These are phyloP conservation scores for Papiliotrema laurentii DNA, from an alignment of 1,284 basidiomycete genomes.

Conservation along the genomic window DNA sequence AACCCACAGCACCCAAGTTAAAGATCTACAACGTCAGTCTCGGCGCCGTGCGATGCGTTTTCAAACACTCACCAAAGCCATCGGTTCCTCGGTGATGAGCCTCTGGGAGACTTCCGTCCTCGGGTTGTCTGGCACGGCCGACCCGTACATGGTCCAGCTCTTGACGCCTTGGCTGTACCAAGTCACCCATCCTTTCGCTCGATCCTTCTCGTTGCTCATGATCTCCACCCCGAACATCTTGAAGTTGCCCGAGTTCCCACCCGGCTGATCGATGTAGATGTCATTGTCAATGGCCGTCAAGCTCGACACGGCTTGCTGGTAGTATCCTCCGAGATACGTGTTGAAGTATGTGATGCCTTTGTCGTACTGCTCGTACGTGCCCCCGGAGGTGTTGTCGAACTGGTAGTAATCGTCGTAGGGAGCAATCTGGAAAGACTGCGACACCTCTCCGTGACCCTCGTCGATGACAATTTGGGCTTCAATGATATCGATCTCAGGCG, in stretches of 20 bases:
- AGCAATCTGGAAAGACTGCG: conserved; percentile 33
- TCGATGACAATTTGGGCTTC: conserved; percentile 53
- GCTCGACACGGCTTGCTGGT: conserved; percentile 71
- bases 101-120: conserved; percentile 57
- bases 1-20: conserved; percentile 24
- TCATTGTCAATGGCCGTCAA: conserved; percentile 54
- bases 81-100: conserved; percentile 72
- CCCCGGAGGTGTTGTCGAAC: conserved; percentile 55
- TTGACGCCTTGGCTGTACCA: conserved; percentile 60
- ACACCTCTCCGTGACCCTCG: conserved; percentile 17
- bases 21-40: conserved; percentile 18
- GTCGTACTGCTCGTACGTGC: conserved; percentile 29
- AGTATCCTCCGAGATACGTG: conserved; percentile 67
- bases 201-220: conserved; percentile 57
- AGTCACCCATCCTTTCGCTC: conserved; percentile 58
- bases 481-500: conserved; percentile 65
- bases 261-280: conserved; percentile 22
- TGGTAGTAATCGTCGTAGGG: conserved; percentile 64
- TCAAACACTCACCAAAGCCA: conserved; percentile 54
- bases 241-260: conserved; percentile 23
- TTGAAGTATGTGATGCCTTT: conserved; percentile 59
- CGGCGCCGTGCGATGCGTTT: not conserved
- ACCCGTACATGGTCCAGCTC: conserved; percentile 56
- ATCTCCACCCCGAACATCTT: conserved; percentile 65
- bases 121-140: conserved; percentile 57